Evolutionary conservation across 73 alveolate genomes (phyloP).

Genomic region (Paramecium caudatum): DNA sequence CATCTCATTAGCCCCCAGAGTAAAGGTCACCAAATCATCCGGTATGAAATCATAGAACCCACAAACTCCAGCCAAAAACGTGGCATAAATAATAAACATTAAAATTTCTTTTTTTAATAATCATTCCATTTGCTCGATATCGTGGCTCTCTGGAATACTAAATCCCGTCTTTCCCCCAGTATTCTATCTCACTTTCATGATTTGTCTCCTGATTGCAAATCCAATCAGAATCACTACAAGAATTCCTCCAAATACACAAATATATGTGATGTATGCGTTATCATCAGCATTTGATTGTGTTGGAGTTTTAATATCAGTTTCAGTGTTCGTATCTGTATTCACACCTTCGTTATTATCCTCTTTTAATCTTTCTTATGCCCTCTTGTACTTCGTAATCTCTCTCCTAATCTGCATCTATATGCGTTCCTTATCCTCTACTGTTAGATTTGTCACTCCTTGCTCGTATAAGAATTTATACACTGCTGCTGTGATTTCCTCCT

Average conservation of each 20-base stretch:
- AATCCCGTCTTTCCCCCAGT: background rate
- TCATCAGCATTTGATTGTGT: no score
- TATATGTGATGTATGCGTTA: background rate
- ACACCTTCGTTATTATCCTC: background rate
- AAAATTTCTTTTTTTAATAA: background rate
- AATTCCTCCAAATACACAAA: background rate
- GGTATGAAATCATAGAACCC: constrained; percentile 52
- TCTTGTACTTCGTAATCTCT: background rate
- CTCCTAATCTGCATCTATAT: background rate
- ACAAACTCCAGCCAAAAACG: constrained; percentile 33
- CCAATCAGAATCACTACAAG: background rate
- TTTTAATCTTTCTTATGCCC: background rate
- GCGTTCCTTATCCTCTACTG: background rate
- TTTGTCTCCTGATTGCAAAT: background rate
- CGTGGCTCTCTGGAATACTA: background rate
- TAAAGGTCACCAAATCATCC: constrained; percentile 37
- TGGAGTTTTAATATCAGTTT: no score
- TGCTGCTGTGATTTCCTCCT: background rate
- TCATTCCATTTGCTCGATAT: constrained; percentile 13
- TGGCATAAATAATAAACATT: constrained; percentile 43
- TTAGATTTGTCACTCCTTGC: background rate
- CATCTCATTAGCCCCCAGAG: background rate
- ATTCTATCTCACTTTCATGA: background rate
- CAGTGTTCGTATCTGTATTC: no score
- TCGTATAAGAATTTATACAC: background rate